These are phyloP conservation scores for Ogataea haglerorum DNA, from an alignment of 805 yeast genomes.

Conservation along the genomic window DNA sequence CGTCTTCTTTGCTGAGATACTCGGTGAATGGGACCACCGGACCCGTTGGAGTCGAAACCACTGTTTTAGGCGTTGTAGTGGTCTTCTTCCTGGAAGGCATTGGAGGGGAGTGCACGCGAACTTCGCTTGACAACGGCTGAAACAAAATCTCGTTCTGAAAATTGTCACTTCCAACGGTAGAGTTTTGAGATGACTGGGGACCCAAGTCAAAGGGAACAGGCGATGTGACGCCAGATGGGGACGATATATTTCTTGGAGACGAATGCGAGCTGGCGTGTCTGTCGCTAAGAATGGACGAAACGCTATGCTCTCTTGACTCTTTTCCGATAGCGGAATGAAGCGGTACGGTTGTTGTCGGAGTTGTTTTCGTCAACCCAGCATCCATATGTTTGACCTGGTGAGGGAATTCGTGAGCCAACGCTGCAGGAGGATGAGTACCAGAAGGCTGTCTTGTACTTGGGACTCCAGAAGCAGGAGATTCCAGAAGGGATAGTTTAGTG, in stretches of 20 bases:
- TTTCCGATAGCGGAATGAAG: neutral
- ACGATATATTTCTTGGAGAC: conserved; percentile 2
- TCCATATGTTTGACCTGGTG: neutral
- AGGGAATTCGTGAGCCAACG: conserved; percentile 2
- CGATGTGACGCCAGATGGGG: conserved; percentile 15
- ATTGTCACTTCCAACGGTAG: neutral
- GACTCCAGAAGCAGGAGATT: conserved; percentile 25
- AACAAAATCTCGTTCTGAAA: neutral
- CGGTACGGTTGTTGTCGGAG: neutral
- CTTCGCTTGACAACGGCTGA: neutral
- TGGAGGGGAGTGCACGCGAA: conserved; percentile 2
- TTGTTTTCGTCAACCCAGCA: neutral
- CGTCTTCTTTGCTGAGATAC: conserved; percentile 69
- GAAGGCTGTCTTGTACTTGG: conserved; percentile 31
- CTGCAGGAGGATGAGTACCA: conserved; percentile 11
- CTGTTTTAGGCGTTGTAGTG: conserved; percentile 42
- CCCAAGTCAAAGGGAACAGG: conserved; percentile 21
- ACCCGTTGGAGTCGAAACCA: conserved; percentile 54
- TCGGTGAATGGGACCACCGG: conserved; percentile 75
- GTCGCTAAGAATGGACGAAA: conserved; percentile 1
- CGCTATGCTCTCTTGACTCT: conserved; percentile 2
- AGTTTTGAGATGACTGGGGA: conserved; percentile 7
- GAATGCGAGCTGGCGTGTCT: conserved; percentile 1
- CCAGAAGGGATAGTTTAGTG: conserved; percentile 27
- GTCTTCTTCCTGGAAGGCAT: conserved; percentile 24